Conservation (phyloP, 306 rosid genomes). For the Delonix regia region DNA sequence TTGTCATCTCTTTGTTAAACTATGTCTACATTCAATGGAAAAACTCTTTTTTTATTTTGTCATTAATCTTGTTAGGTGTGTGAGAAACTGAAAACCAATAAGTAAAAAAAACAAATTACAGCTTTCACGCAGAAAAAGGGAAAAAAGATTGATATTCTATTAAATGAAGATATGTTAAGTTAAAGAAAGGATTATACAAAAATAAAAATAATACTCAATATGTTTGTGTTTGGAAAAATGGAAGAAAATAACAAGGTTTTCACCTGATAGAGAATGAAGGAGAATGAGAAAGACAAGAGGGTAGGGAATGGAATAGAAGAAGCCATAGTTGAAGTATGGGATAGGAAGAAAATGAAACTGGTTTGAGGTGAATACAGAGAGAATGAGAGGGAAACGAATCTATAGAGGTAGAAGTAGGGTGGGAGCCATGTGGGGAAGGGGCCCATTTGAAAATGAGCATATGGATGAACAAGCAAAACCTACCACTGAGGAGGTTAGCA, state of each 20-base stretch:
- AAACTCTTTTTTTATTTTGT: no score
- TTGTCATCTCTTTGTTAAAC: no score
- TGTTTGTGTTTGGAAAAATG: no score
- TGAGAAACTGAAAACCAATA: no score
- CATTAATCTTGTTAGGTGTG: no score
- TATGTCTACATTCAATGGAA: no score
- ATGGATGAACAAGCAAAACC: conserved; percentile 37
- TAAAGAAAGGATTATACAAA: no score
- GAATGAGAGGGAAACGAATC: background rate
- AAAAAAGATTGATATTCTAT: no score
- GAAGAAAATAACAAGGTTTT: background rate
- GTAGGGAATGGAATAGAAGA: conserved; percentile 21
- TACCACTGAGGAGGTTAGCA: conserved; percentile 41
- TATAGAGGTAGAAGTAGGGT: background rate
- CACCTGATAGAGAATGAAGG: conserved; percentile 50
- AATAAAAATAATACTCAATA: no score
- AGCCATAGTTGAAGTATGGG: conserved; percentile 26
- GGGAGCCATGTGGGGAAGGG: conserved; percentile 37
- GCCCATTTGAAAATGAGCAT: conserved; percentile 2
- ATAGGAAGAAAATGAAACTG: background rate
- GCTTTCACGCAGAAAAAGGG: no score
- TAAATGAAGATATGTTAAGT: no score
- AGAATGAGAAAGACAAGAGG: conserved; percentile 33
- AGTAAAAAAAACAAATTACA: no score
- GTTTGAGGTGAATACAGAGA: background rate